Evolutionary conservation across 2,329 filamentous ascomycete species (phyloP), one percentile per base, ranked within the genome.

Genomic region (Alternaria panax): DNA sequence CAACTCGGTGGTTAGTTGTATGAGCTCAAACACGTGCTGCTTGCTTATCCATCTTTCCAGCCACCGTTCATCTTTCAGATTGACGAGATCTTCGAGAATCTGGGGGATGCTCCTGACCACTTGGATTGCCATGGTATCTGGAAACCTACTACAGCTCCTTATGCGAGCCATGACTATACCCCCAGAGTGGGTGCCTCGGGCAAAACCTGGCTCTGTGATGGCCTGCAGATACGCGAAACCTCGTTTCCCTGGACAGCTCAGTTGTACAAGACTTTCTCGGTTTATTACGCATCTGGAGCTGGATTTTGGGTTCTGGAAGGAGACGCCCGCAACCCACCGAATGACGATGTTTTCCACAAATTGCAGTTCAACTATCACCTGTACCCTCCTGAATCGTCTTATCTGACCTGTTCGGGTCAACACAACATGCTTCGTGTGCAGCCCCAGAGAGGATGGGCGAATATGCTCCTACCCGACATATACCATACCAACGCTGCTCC

Each of bases 31-130:
- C 20, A 53, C 28, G 41, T 45, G 16, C 11, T 18, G 16, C n/a
- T 27, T 45, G 24, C 42, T 45, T 18, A 45, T 18, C 16, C 8
- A 18, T 45, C 16, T 24, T 45, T 45, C 25, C 27, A 70, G 69
- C 68, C 72, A 38, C 40, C 52, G 5, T 75, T 51, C 51, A 25
- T 72, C 12, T 75, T 75, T 50, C 57, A 41, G 14, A 69, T 76
- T 50, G 63, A 73, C 43, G 74, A 76, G 54, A 64, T 75, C 7
- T 25, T 40, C 27, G 64, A 74, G 20, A 28, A 60, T 9, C 43
- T 34, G 2, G 42, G 42, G 25, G 16, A 54, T 18, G 25, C 59
- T 22, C 7, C 22, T 14, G 22, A 41, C 11, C 22, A 38, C 5
- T 20, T 43, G 2, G 55, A 65, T 30, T 43, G 2, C 1, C n/a